These are phyloP conservation scores for sorghum (Sorghum bicolor) DNA, from an alignment of 176 grass and related monocot genomes.

Conservation along the genomic window Sorghum_bicolor_NCBIv3 NC_012871.2:76062001-76062500, in stretches of 20 bases:
- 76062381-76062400: constrained; percentile 86
- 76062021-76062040: constrained; percentile 22
- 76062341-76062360: constrained; percentile 85
- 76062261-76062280: not conserved
- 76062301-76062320: constrained; percentile 52
- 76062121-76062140: constrained; percentile 88
- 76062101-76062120: constrained; percentile 97
- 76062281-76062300: not conserved
- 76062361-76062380: constrained; percentile 99
- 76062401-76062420: constrained; percentile 99
- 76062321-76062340: constrained; percentile 94
- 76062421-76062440: constrained; percentile 92
- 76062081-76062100: constrained; percentile 31
- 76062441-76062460: constrained; percentile 79
- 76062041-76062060: constrained; percentile 24
- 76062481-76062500: constrained; percentile 75
- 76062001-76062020: constrained; percentile 77
- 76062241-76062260: constrained; percentile 19
- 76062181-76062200: constrained; percentile 99
- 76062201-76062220: constrained; percentile 59
- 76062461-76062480: constrained; percentile 95
- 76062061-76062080: constrained; percentile 8
- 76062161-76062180: constrained; percentile 95
- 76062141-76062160: constrained; percentile 87
- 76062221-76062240: not conserved